phyloP scores from a whole-genome alignment of 495 filamentous ascomycete genomes.

The Aspergillus bridgeri region DNA sequence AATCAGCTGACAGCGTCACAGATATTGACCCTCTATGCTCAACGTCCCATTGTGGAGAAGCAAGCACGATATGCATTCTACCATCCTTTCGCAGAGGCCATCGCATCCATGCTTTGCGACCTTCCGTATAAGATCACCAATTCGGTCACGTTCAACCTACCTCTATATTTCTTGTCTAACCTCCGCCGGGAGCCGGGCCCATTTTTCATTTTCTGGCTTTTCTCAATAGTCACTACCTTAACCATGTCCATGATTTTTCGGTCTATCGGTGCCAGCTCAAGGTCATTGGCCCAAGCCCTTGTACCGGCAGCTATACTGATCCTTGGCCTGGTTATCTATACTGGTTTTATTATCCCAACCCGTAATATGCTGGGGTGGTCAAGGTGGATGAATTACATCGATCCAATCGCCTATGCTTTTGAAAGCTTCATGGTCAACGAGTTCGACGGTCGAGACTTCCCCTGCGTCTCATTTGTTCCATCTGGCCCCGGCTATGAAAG shows the following conservation, averaged over 20 bases:
- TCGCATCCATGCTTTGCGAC: conserved; percentile 54
- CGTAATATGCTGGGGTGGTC: conserved; percentile 38
- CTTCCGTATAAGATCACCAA: conserved; percentile 48
- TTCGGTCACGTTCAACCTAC: conserved; percentile 44
- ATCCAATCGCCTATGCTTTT: conserved; percentile 56
- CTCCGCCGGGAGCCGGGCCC: conserved; percentile 32
- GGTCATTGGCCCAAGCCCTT: conserved; percentile 35
- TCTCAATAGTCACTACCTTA: conserved; percentile 44
- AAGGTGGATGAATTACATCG: conserved; percentile 54
- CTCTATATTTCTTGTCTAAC: conserved; percentile 53
- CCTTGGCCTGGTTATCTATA: conserved; percentile 31
- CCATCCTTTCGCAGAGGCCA: conserved; percentile 53
- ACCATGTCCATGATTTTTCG: conserved; percentile 49
- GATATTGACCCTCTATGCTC: conserved; percentile 52
- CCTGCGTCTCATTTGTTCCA: conserved; percentile 60
- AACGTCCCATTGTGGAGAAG: conserved; percentile 61
- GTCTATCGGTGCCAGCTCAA: conserved; percentile 28
- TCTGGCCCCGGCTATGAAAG: conserved; percentile 34
- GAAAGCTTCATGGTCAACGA: conserved; percentile 47
- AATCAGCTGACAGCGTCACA: conserved; percentile 21
- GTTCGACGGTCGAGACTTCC: conserved; percentile 45
- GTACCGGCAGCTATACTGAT: conserved; percentile 30
- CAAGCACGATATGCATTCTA: conserved; percentile 60
- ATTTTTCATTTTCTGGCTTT: conserved; percentile 54
- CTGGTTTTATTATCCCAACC: conserved; percentile 34